Base-by-base conservation (phyloP, 2,329 filamentous ascomycete genomes). In the Cytospora schulzeri region DNA sequence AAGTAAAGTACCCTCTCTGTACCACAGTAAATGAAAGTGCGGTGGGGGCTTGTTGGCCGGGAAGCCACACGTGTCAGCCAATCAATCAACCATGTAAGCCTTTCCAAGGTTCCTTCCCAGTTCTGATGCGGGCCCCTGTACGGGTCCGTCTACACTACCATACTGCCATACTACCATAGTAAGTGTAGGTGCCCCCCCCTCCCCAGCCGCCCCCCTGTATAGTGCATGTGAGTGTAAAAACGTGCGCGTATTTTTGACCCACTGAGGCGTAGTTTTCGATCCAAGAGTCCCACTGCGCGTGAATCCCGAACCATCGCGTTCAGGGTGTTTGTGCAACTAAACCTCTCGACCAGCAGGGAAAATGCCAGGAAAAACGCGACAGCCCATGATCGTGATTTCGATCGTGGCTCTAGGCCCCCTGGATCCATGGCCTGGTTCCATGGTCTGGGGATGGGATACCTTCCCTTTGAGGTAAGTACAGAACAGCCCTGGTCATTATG, bases 31-130 rank as follows among this genome's bases (percentile, higher is more conserved):
- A 56, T 17, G 41, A 54, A 19, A 22, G 56, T 17, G 52, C 38
- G 54, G 59, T 51, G 35, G 52, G 19, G 52, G 52, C 52, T 50
- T 62, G 60, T 62, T 62, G 60, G 41, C 60, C 22, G 52, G 60
- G 60, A 52, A 62, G 60, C 60, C 12, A n/a, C 11, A 9, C 38
- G 12, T 22, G n/a, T n/a, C 19, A 29, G 52, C 52, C 60, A 56
- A 56, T 56, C 19, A 28, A 48, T 24, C n/a, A 48, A 24, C n/a
- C n/a, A 24, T 24, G 17, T 7, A 48, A 7, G 17, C 9, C 38
- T 17, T 41, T 9, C 38, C 38, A 41, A n/a, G 15, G 38, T n/a
- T 19, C 38, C 45, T 48, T 48, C 45, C 45, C 45, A 48, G 45
- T 48, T 48, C 45, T 24, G n/a, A 48, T 22, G 45, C 17, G 38